Conservation (phyloP, 495 filamentous ascomycete genomes). For the Penicillium malachiteum region DNA sequence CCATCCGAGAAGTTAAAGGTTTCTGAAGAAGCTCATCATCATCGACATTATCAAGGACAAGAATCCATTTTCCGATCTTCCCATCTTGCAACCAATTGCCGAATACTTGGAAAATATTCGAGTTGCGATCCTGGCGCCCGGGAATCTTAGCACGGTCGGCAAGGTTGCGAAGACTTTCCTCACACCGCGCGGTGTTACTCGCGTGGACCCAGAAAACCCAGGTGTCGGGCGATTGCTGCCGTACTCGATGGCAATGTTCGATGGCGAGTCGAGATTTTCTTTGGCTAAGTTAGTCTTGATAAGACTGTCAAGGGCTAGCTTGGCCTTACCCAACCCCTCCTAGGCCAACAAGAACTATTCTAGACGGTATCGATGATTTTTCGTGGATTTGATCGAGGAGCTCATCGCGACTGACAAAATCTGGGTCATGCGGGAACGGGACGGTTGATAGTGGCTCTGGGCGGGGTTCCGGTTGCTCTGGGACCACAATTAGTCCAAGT, state of each 20-base stretch:
- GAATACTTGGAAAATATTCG: slow-evolving; percentile 42
- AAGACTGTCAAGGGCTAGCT: too few species aligned
- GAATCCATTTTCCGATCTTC: slow-evolving; percentile 16
- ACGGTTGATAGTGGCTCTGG: slow-evolving; percentile 21
- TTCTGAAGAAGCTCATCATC: slow-evolving; percentile 24
- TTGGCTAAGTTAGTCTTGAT: too few species aligned
- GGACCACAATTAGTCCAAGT: neutral
- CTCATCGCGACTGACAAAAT: slow-evolving; percentile 32
- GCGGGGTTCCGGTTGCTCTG: slow-evolving; percentile 12
- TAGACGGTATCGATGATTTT: slow-evolving; percentile 21
- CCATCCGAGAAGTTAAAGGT: neutral
- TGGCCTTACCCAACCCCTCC: slow-evolving; percentile 34
- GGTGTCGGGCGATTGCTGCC: slow-evolving; percentile 35
- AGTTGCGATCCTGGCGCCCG: slow-evolving; percentile 34
- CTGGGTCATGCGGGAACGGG: slow-evolving; percentile 31
- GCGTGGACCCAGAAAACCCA: slow-evolving; percentile 54
- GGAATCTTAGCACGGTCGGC: slow-evolving; percentile 35
- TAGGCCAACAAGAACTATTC: slow-evolving; percentile 28
- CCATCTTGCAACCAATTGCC: slow-evolving; percentile 38
- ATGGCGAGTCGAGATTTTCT: slow-evolving; percentile 41
- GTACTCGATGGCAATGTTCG: slow-evolving; percentile 36
- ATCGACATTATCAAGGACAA: slow-evolving; percentile 18
- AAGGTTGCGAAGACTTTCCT: slow-evolving; percentile 40
- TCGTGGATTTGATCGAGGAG: slow-evolving; percentile 26
- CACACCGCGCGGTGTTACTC: slow-evolving; percentile 36